A percentile compares a stretch with the other conserved stretches of the same genome.
Evolutionary conservation across 192 early-diverging fungal species (phyloP).

Genomic region (Dispira simplex): DNA sequence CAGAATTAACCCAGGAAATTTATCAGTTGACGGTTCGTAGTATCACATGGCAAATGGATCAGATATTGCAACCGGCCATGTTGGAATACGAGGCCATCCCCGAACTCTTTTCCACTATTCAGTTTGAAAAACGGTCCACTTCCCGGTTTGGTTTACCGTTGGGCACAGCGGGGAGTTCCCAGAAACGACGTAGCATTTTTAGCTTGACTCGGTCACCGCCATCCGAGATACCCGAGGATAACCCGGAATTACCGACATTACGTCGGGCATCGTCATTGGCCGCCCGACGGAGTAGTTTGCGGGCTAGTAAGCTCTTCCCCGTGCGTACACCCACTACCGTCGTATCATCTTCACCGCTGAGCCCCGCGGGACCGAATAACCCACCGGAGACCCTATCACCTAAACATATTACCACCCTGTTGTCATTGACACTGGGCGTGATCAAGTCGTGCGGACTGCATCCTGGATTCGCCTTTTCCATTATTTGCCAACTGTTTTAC

Average conservation of each 20-base stretch:
- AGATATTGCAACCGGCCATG: conserved; percentile 45
- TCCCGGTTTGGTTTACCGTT: conserved; percentile 1
- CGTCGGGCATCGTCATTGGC: conserved; percentile 4
- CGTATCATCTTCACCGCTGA: neutral
- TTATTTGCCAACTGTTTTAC: conserved; percentile 63
- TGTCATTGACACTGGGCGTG: conserved; percentile 48
- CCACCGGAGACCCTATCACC: conserved; percentile 36
- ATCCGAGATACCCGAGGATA: too few species aligned
- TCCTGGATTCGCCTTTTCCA: conserved; percentile 49
- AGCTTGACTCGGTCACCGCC: neutral
- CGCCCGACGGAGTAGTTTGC: conserved; percentile 7
- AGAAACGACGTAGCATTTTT: conserved; percentile 6
- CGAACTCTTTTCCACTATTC: conserved; percentile 34
- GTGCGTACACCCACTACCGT: neutral
- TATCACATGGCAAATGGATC: conserved; percentile 46
- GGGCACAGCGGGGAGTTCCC: neutral
- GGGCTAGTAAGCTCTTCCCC: neutral
- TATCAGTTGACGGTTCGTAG: conserved; percentile 46
- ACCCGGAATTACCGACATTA: neutral
- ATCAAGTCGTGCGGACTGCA: conserved; percentile 64
- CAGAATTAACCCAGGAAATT: conserved; percentile 64
- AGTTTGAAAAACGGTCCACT: conserved; percentile 17
- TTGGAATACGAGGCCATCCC: conserved; percentile 53
- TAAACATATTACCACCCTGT: conserved; percentile 47
- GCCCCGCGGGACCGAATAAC: conserved; percentile 19